Evolutionary conservation across 2,329 filamentous ascomycete genomes (phyloP).

Genomic region (Alternaria atra): DNA sequence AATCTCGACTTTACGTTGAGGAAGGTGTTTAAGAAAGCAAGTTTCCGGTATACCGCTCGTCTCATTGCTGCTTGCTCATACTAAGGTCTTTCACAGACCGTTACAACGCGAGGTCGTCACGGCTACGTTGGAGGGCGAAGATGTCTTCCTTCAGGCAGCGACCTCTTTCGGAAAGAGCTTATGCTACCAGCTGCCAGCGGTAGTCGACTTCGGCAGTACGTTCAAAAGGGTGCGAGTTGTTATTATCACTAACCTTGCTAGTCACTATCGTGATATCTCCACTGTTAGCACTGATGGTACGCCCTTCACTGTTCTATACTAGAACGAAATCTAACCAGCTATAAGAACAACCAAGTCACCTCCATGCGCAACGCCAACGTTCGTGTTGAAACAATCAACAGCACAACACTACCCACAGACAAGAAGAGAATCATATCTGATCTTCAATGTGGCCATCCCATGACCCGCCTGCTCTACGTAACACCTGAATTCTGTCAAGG

Average conservation of each 20-base stretch:
- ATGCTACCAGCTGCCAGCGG: slow-evolving; percentile 90
- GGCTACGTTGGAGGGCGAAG: slow-evolving; percentile 80
- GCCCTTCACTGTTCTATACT: slow-evolving; percentile 16
- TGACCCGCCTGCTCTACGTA: slow-evolving; percentile 85
- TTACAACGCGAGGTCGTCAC: slow-evolving; percentile 87
- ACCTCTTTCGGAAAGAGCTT: slow-evolving; percentile 92
- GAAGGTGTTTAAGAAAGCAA: slow-evolving; percentile 74
- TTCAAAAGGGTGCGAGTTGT: slow-evolving; percentile 26
- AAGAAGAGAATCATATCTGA: slow-evolving; percentile 78
- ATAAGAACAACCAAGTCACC: slow-evolving; percentile 88
- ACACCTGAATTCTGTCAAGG: slow-evolving; percentile 88
- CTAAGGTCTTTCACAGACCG: slow-evolving; percentile 64
- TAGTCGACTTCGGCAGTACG: slow-evolving; percentile 85
- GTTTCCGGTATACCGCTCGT: slow-evolving; percentile 69
- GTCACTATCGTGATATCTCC: slow-evolving; percentile 92
- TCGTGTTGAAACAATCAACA: slow-evolving; percentile 85
- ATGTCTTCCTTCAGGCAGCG: slow-evolving; percentile 93
- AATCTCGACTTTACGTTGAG: slow-evolving; percentile 80
- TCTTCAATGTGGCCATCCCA: slow-evolving; percentile 85
- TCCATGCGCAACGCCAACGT: slow-evolving; percentile 78
- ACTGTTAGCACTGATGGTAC: slow-evolving; percentile 85
- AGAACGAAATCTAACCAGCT: slow-evolving; percentile 13
- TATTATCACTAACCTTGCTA: slow-evolving; percentile 48
- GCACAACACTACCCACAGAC: slow-evolving; percentile 73
- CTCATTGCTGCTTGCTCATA: neutral